A percentile compares a stretch with the other conserved stretches of the same genome.
Conservation (phyloP, 2,329 filamentous ascomycete genomes). For the Myriosclerotinia scirpicola region DNA sequence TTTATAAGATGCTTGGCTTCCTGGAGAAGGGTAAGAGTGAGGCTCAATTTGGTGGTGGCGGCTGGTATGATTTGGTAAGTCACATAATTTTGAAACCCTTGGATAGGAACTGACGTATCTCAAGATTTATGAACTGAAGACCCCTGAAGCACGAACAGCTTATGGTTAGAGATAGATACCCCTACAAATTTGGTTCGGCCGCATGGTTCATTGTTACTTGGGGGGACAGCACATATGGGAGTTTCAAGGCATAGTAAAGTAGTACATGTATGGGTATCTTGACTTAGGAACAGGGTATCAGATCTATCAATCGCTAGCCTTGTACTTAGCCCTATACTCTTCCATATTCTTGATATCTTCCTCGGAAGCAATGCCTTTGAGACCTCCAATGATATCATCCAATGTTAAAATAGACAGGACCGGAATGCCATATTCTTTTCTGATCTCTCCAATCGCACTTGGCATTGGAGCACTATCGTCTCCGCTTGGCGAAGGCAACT, state of each 20-base stretch:
- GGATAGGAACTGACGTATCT: neutral
- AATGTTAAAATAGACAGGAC: slow-evolving; percentile 82
- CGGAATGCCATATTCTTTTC: slow-evolving; percentile 78
- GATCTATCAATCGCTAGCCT: slow-evolving; percentile 51
- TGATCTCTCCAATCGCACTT: slow-evolving; percentile 84
- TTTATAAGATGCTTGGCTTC: slow-evolving; percentile 78
- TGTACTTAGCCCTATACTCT: slow-evolving; percentile 69
- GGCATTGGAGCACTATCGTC: slow-evolving; percentile 58
- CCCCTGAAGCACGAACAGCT: slow-evolving; percentile 30
- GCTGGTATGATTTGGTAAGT: slow-evolving; percentile 79
- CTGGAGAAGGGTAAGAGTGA: slow-evolving; percentile 65
- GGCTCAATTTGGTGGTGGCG: slow-evolving; percentile 72
- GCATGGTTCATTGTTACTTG: slow-evolving; percentile 4
- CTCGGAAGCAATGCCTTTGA: slow-evolving; percentile 60
- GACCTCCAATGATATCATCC: slow-evolving; percentile 74
- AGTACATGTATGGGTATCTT: slow-evolving; percentile 9
- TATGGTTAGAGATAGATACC: slow-evolving; percentile 29
- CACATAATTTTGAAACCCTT: neutral
- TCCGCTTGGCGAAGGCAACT: slow-evolving; percentile 62
- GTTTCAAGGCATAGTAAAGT: neutral
- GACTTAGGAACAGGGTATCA: slow-evolving; percentile 24
- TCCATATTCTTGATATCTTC: slow-evolving; percentile 66
- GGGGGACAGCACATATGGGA: neutral
- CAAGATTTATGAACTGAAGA: slow-evolving; percentile 11
- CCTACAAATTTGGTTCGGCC: slow-evolving; percentile 1